Evolutionary conservation across 805 yeast species (phyloP).

Genomic region (Scheffersomyces stipitis): DNA sequence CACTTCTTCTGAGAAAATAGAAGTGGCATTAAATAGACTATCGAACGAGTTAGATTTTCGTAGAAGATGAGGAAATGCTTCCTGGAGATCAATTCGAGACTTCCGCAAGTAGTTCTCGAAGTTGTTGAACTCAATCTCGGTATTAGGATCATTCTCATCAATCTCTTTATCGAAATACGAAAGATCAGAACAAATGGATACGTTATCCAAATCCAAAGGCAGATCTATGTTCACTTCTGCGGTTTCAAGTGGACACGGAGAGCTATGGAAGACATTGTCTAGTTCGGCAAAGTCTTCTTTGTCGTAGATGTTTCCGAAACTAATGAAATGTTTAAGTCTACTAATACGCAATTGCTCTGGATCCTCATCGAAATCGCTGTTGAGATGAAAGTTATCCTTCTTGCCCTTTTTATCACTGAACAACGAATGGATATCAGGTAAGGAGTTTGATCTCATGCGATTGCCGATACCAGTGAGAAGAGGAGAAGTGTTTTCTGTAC

Average conservation of each 20-base stretch:
- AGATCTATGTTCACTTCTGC: slow-evolving; percentile 5
- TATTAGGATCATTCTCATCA: slow-evolving; percentile 2
- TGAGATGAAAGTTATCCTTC: background rate
- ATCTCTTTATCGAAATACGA: slow-evolving; percentile 20
- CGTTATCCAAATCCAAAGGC: slow-evolving; percentile 13
- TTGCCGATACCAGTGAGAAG: slow-evolving; percentile 2
- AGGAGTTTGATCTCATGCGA: slow-evolving; percentile 18
- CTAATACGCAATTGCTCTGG: slow-evolving; percentile 14
- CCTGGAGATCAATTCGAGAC: slow-evolving; percentile 30
- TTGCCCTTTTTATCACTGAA: too few relatives aligned
- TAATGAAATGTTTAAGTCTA: slow-evolving; percentile 23
- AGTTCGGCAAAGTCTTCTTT: background rate
- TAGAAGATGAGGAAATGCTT: slow-evolving; percentile 27
- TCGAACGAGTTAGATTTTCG: slow-evolving; percentile 26
- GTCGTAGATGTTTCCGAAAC: slow-evolving; percentile 11
- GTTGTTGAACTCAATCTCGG: slow-evolving; percentile 21
- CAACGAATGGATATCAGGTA: slow-evolving; percentile 13
- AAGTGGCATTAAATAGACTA: slow-evolving; percentile 13
- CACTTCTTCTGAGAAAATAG: slow-evolving; percentile 1
- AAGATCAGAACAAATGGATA: slow-evolving; percentile 21
- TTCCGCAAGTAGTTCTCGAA: slow-evolving; percentile 32
- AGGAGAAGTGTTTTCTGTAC: slow-evolving; percentile 12
- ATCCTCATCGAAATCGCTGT: slow-evolving; percentile 10
- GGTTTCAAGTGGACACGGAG: too few relatives aligned
- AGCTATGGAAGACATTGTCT: background rate